Base-by-base conservation (phyloP, 352 stramenopile genomes). In the Phytopythium boreale region DNA sequence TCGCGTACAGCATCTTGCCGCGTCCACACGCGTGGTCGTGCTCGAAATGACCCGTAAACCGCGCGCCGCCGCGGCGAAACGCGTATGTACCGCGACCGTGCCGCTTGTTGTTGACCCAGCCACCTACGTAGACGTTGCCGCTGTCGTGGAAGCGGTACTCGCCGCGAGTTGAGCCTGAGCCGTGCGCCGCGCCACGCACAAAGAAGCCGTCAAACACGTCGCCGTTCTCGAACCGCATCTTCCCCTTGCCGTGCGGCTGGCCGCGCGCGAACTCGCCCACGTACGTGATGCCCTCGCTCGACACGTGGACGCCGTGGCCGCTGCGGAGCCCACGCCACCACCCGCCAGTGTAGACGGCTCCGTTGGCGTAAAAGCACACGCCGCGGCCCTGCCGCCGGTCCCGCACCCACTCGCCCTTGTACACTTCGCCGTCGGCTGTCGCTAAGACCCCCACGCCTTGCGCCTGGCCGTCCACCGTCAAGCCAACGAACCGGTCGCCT, bases 381-480 rank as follows among this genome's bases (percentile, higher is more conserved):
- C 87, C 87, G 8, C 59, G 77, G 1, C 84, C 81, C 43, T 91
- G 75, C 14, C 81, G 84, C 58, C 79, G 86, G 61, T 89, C 84
- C 2, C 59, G 66, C 11, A 77, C 59, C 84, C 84, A 95, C 44
- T 90, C 56, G 1, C 87, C 87, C 66, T 97, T 94, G 79, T 98
- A 98, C n/a, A 90, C 74, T 68, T 97, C 91, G 8, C 93, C 93
- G 39, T 94, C 84, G 0, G 82, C 75, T 31, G 79, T 92, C 6
- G 79, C 71, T 19, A 98, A 52, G 8, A 88, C 75, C 10, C 93
- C 92, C 27, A 96, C 56, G 4, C 91, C 92, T 51, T 96, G 74
- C 1, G 87, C 82, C 7, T 76, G 60, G 10, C 89, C 87, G 36
- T 84, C 57, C 4, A 80, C 62, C n/a, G 83, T 95, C 27, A 71